These are phyloP conservation scores for Nicotiana noctiflora DNA, from an alignment of 257 asterid genomes.

Conservation along the genomic window DNA sequence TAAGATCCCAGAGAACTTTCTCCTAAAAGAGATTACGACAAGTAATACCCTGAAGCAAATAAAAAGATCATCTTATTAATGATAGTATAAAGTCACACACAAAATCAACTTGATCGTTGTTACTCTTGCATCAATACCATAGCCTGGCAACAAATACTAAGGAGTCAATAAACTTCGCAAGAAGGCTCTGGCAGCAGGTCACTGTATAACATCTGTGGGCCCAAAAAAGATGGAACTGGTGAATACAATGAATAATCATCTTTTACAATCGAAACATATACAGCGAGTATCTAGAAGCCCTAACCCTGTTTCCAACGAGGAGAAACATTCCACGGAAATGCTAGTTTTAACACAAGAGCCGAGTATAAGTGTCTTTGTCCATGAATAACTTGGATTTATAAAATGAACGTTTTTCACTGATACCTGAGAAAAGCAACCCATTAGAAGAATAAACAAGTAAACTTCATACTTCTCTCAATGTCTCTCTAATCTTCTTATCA, in stretches of 20 bases:
- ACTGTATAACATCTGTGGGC: slow-evolving; percentile 50
- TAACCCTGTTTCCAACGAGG: slow-evolving; percentile 70
- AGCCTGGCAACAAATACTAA: slow-evolving; percentile 64
- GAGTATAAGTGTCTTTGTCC: slow-evolving; percentile 70
- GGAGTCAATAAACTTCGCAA: slow-evolving; percentile 60
- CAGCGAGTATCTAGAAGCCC: slow-evolving; percentile 19
- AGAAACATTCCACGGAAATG: slow-evolving; percentile 65
- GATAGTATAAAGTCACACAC: neutral
- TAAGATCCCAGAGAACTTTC: slow-evolving; percentile 57
- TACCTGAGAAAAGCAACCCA: slow-evolving; percentile 38
- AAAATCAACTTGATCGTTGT: neutral
- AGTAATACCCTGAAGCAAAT: slow-evolving; percentile 69
- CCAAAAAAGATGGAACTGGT: slow-evolving; percentile 12
- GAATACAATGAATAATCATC: slow-evolving; percentile 9
- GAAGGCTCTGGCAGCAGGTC: slow-evolving; percentile 44
- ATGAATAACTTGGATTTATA: slow-evolving; percentile 62
- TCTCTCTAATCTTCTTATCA: slow-evolving; percentile 1
- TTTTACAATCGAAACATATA: neutral
- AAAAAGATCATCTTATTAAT: neutral
- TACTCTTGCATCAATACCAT: slow-evolving; percentile 43
- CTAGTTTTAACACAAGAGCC: slow-evolving; percentile 79
- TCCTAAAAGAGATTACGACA: slow-evolving; percentile 47
- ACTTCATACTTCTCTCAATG: neutral
- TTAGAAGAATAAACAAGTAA: slow-evolving; percentile 3
- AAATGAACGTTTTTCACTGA: slow-evolving; percentile 70